These are phyloP conservation scores for Brettanomyces custersianus DNA, from an alignment of 805 yeast species.

Conservation along the genomic window DNA sequence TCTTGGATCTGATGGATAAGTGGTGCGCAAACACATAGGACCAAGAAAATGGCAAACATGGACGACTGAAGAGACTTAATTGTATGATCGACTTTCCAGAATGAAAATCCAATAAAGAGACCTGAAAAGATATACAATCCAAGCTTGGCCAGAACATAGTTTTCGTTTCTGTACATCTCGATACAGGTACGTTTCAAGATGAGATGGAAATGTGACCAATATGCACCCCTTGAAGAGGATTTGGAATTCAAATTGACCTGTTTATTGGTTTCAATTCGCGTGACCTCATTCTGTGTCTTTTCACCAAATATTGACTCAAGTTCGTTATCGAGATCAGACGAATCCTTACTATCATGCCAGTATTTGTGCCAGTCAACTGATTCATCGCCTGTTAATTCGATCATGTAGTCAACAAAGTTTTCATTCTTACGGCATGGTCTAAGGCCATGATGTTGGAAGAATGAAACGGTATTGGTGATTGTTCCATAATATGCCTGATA, in stretches of 20 bases:
- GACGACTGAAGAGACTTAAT: constrained; percentile 46
- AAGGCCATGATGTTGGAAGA: constrained; percentile 26
- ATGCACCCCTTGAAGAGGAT: constrained; percentile 30
- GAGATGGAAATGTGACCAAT: constrained; percentile 31
- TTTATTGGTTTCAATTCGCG: constrained; percentile 7
- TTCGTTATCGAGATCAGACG: constrained; percentile 10
- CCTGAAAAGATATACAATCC: constrained; percentile 36
- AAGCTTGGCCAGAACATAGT: constrained; percentile 54
- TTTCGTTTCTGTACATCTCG: constrained; percentile 52
- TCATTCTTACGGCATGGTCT: constrained; percentile 30
- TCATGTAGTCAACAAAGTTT: constrained; percentile 36
- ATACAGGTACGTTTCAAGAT: constrained; percentile 34
- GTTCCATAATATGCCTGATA: constrained; percentile 35
- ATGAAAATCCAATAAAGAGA: constrained; percentile 64
- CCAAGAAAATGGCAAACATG: constrained; percentile 52
- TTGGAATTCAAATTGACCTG: neutral
- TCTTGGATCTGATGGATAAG: constrained; percentile 51
- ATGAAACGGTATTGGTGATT: constrained; percentile 26
- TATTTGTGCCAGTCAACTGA: constrained; percentile 26
- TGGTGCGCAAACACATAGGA: constrained; percentile 47
- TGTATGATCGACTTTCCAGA: constrained; percentile 44
- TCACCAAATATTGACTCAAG: constrained; percentile 2
- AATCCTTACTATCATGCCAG: constrained; percentile 22
- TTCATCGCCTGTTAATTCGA: constrained; percentile 38
- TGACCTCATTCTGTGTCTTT: constrained; percentile 2